These are phyloP conservation scores for Clavispora santaluciae DNA, from an alignment of 805 yeast species.

Conservation along the genomic window DNA sequence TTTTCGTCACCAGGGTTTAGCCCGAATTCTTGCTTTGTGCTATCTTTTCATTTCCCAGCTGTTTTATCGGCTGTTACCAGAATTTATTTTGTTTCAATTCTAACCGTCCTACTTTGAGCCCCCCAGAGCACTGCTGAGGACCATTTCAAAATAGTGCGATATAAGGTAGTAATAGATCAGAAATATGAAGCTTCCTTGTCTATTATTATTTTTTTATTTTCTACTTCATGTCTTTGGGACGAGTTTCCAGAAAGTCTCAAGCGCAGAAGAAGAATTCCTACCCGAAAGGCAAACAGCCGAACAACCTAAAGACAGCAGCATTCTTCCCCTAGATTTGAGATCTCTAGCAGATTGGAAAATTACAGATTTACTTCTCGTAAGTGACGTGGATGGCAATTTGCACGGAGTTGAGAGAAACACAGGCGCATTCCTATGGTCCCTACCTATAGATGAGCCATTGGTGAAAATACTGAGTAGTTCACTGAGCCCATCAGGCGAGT, in stretches of 20 bases:
- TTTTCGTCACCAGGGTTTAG: background rate
- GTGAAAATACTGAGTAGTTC: conserved; percentile 40
- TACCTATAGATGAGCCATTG: conserved; percentile 60
- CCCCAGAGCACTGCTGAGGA: background rate
- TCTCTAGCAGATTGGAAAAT: conserved; percentile 45
- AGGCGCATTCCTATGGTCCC: conserved; percentile 75
- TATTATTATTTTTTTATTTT: background rate
- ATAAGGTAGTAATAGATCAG: background rate
- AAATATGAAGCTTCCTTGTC: background rate
- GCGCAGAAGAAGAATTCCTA: background rate
- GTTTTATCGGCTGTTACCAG: background rate
- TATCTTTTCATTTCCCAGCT: no score
- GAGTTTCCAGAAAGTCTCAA: background rate
- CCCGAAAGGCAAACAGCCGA: background rate
- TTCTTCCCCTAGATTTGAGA: conserved; percentile 34
- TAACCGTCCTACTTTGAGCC: background rate
- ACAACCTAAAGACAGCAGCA: conserved; percentile 10
- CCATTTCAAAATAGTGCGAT: background rate
- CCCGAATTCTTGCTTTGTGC: background rate
- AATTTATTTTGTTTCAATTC: background rate
- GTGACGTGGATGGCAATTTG: conserved; percentile 83
- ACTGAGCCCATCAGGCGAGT: conserved; percentile 9
- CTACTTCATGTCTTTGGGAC: background rate
- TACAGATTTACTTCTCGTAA: conserved; percentile 58
- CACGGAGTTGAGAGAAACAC: conserved; percentile 74